Evolutionary conservation across 129 eudicot genomes (phyloP), one percentile per base, ranked within the genome.

Genomic region (Pulicaria dysenterica): DNA sequence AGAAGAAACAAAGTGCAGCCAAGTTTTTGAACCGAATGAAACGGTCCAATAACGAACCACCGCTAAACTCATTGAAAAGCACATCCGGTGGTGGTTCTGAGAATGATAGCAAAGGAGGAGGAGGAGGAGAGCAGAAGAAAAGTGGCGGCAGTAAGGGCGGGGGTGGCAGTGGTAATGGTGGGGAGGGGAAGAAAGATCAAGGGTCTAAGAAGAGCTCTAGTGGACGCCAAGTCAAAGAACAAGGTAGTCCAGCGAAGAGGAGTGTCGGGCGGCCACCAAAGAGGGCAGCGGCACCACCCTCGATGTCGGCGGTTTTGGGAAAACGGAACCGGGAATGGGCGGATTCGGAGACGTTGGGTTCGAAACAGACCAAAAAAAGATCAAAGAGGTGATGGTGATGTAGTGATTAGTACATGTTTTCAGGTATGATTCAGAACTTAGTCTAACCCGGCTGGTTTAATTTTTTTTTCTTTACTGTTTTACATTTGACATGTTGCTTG

Each of bases 241-340:
- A 80, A 60, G 86, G 65, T 11, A 83, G 88, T 55, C 85, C 86
- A 0, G 81, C 82, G 10, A 90, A 83, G 73, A 80, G 83, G 78
- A 74, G 72, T 2, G 81, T 83, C 3, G 95, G 89, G 17, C 67
- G 91, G 64, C 96, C 91, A 16, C 95, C 95, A 7, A 90, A 87
- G 58, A 67, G 91, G 49, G 88, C 82, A n/a, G 85, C 90, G 8
- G 89, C 95, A 3, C 80, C 80, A 4, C 60, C 79, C 34, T 75
- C 87, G 3, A 13, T 59, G 40, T 31, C 51, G 9, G 83, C 82
- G 24, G 69, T 46, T 2, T 42, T 65, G 11, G 87, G 89, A 10
- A 90, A 90, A 63, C 82, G 94, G 61, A 73, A 73, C 8, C 75
- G 91, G 42, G 81, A 79, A 14, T 53, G 48, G 10, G 85, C 67